These are phyloP conservation scores for Ascochyta pisi DNA, from an alignment of 2,329 filamentous ascomycete species.

Conservation along the genomic window DNA sequence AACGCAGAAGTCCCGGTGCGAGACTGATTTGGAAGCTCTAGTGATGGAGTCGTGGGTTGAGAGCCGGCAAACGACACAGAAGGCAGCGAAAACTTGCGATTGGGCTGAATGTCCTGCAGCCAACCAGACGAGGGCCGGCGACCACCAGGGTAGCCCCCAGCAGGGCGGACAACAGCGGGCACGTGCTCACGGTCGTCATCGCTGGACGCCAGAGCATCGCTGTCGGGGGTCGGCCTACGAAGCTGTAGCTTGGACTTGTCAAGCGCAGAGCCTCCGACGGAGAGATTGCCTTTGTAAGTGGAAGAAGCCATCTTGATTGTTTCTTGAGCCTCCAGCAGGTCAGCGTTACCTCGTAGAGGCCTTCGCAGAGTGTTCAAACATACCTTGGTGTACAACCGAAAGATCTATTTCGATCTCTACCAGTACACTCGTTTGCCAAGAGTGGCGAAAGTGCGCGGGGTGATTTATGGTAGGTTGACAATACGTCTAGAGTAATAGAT, in stretches of 20 bases:
- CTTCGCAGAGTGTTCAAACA: neutral
- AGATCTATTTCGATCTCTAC: neutral
- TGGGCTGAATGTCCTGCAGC: constrained; percentile 78
- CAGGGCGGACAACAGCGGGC: constrained; percentile 30
- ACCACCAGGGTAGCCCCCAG: constrained; percentile 31
- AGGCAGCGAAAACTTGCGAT: constrained; percentile 77
- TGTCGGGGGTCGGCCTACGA: constrained; percentile 88
- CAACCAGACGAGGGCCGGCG: constrained; percentile 60
- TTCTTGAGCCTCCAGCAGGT: neutral
- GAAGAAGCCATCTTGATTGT: constrained; percentile 34
- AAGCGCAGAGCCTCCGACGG: constrained; percentile 37
- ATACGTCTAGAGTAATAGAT: neutral
- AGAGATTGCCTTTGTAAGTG: constrained; percentile 38
- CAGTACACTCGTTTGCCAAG: neutral
- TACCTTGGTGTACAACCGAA: neutral
- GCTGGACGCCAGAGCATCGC: constrained; percentile 89
- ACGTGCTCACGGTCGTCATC: constrained; percentile 82
- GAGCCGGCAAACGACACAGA: constrained; percentile 74
- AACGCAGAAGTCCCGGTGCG: constrained; percentile 52
- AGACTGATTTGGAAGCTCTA: constrained; percentile 61
- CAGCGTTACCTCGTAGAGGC: neutral
- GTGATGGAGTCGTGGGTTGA: constrained; percentile 79
- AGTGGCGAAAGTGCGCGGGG: neutral
- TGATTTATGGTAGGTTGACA: neutral
- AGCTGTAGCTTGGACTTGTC: constrained; percentile 74